These are phyloP conservation scores for Diospyros lotus DNA, from an alignment of 148 eudicot species.

Conservation along the genomic window DNA sequence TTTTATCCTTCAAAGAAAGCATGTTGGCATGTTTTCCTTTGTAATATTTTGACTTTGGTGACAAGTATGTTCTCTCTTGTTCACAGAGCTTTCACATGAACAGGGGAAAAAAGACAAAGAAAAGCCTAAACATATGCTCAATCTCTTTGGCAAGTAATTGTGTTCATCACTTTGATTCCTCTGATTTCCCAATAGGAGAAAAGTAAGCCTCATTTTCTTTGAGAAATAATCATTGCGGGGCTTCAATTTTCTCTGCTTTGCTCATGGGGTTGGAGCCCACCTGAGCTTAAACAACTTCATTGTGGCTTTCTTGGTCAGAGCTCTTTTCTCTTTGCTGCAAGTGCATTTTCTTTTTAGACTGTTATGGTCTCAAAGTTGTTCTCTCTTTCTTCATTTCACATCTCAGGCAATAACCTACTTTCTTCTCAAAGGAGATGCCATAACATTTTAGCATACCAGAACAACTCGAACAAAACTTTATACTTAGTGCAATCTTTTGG, in stretches of 20 bases:
- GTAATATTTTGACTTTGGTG: conserved; percentile 43
- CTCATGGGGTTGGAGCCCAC: conserved; percentile 15
- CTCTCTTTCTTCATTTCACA: conserved; percentile 16
- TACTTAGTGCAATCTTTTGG: too few species aligned
- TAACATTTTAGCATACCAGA: not conserved
- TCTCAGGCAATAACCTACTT: not conserved
- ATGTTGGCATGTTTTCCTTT: conserved; percentile 30
- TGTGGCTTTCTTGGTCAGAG: conserved; percentile 4
- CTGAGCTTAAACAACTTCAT: not conserved
- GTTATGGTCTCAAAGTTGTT: conserved; percentile 6
- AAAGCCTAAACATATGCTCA: conserved; percentile 8
- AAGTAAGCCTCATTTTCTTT: conserved; percentile 22
- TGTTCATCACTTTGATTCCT: conserved; percentile 14
- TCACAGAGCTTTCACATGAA: conserved; percentile 15
- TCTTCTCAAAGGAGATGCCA: not conserved
- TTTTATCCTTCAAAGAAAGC: conserved; percentile 12
- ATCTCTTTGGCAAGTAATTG: conserved; percentile 11
- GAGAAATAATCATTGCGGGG: conserved; percentile 32
- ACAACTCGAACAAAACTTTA: too few species aligned
- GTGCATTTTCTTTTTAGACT: not conserved
- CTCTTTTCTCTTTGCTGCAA: conserved; percentile 8
- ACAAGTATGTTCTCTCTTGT: conserved; percentile 15
- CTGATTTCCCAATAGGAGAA: conserved; percentile 28
- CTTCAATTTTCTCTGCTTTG: conserved; percentile 10
- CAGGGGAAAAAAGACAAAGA: not conserved